These are phyloP conservation scores for Aethionema arabicum DNA, from an alignment of 345 rosid genomes.

Conservation along the genomic window DNA sequence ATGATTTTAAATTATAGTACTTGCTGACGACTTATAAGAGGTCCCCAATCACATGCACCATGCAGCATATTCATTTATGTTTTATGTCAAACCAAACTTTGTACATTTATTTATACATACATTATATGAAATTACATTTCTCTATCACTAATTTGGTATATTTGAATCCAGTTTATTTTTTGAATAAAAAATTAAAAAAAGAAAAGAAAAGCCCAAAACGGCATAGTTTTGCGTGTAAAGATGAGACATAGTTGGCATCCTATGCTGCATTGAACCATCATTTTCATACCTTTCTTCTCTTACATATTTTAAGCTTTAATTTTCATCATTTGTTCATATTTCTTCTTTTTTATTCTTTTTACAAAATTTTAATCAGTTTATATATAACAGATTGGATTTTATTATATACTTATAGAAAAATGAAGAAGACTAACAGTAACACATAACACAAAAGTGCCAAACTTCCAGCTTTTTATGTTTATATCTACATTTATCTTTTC, in stretches of 20 bases:
- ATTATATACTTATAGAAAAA: not conserved
- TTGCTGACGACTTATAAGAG: conserved; percentile 19
- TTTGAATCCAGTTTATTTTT: conserved; percentile 8
- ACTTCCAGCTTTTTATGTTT: conserved; percentile 24
- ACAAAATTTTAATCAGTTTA: too few relatives aligned
- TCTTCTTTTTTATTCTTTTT: too few relatives aligned
- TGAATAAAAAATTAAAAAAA: conserved; percentile 24
- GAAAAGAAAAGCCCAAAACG: conserved; percentile 26
- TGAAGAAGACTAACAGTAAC: not conserved
- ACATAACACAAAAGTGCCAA: conserved; percentile 17
- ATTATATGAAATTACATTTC: conserved; percentile 4
- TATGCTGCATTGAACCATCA: conserved; percentile 30
- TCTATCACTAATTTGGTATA: conserved; percentile 20
- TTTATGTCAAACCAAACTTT: conserved; percentile 10
- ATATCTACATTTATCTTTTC: not conserved
- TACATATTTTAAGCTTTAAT: not conserved
- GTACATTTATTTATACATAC: too few relatives aligned
- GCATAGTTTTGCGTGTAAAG: conserved; percentile 37
- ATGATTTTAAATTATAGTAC: conserved; percentile 11
- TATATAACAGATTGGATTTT: too few relatives aligned
- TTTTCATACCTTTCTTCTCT: conserved; percentile 14
- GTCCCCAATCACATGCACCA: conserved; percentile 27
- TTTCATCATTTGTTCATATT: not conserved
- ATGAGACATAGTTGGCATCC: conserved; percentile 35
- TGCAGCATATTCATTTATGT: conserved; percentile 18